Evolutionary conservation across 208 protist species (phyloP), one percentile per base, ranked within the genome.

Genomic region (Dictyostelium gargantuum): DNA sequence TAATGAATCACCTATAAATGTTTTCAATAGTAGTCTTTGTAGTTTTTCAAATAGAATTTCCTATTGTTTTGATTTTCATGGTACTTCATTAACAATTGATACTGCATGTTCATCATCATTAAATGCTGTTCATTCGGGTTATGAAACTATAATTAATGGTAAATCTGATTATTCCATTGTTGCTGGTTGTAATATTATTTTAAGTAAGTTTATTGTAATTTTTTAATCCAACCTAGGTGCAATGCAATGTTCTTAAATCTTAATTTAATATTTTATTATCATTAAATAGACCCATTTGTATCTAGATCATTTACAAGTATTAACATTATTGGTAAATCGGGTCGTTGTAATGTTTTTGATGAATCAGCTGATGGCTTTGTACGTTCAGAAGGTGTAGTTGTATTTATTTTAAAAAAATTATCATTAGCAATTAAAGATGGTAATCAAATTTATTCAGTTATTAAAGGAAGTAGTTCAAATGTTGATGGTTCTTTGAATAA

Each of bases 21-120:
- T 42, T 17, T 32, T 42, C 6, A 40, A 76, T 50, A 11, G 15
- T 42, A 6, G 21, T 15, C 10, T 32, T 15, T 6, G 23, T 44
- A 11, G 21, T 2, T 13, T 76, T 32, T 46, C 95, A 21, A 94
- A 92, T 38, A 74, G 96, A 26, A n/a, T 98, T 0, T 95, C 96
- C 0, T 96, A 95, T 85, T 48, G 73, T 19, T 94, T 94, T 54
- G 95, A 96, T 77, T 96, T 97, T 21, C 82, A 79, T 19, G 97
- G 97, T 17, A 96, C 96, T 4, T 95, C 91, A 38, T 26, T 97
- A 54, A 92, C 93, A 11, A 15, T 97, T 40, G 97, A 98, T 82
- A 97, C 96, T 13, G 97, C 97, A 17, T 98, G 97, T 93, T 96
- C 94, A 15, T 95, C 94, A 1, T 94, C 95, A 17, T 84, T 98